phyloP scores from a whole-genome alignment of 2,329 filamentous ascomycete species.

The Cladosporium velox region DNA sequence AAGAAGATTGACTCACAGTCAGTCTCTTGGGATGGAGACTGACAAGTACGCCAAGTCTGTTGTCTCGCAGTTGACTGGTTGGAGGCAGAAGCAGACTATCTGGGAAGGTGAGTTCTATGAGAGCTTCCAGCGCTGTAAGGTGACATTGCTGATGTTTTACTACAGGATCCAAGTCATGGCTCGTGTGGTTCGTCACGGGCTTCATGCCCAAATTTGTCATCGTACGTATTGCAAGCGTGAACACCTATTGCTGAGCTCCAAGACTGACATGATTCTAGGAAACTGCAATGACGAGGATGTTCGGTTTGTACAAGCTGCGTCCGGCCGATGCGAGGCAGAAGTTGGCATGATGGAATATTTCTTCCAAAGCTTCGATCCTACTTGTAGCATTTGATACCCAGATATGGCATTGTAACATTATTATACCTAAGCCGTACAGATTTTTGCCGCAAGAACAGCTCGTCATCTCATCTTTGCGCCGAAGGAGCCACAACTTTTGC shows the following conservation, averaged over 20 bases:
- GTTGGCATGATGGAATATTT: not conserved
- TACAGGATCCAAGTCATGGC: slow-evolving; percentile 40
- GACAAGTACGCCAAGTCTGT: slow-evolving; percentile 58
- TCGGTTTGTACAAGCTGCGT: slow-evolving; percentile 12
- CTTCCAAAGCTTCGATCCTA: not conserved
- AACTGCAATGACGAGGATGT: slow-evolving; percentile 20
- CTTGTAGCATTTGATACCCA: slow-evolving; percentile 1
- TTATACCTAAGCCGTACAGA: not conserved
- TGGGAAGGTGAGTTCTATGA: slow-evolving; percentile 51
- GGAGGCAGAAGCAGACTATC: slow-evolving; percentile 44
- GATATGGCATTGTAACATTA: not conserved
- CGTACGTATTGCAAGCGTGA: slow-evolving; percentile 29
- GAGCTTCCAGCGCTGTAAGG: not conserved
- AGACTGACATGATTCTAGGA: not conserved
- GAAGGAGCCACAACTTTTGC: not conserved
- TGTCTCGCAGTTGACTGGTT: slow-evolving; percentile 52
- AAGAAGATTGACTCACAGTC: slow-evolving; percentile 55
- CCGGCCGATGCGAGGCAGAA: slow-evolving; percentile 6
- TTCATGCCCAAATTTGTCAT: slow-evolving; percentile 50
- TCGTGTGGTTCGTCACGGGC: slow-evolving; percentile 51
- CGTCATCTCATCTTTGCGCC: not conserved
- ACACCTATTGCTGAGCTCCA: not conserved
- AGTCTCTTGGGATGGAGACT: slow-evolving; percentile 55
- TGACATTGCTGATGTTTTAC: not conserved
- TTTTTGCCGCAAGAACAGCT: not conserved